phyloP scores from a whole-genome alignment of 2,329 filamentous ascomycete genomes.

The Drechslerella dactyloides region DNA sequence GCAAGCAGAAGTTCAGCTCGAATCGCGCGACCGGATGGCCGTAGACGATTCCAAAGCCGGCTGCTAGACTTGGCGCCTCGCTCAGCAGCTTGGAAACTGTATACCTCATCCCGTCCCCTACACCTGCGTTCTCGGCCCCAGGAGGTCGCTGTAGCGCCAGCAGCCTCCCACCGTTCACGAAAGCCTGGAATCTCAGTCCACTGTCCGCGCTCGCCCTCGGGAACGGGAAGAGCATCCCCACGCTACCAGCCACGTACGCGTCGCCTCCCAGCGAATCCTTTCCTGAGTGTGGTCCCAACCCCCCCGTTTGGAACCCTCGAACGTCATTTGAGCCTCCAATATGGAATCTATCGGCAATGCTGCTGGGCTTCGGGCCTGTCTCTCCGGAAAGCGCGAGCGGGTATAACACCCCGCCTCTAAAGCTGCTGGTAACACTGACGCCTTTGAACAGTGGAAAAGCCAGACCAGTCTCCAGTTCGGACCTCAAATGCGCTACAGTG shows the following conservation, averaged over 20 bases:
- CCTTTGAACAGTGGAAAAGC: slow-evolving; percentile 62
- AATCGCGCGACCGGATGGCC: slow-evolving; percentile 92
- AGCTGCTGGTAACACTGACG: slow-evolving; percentile 79
- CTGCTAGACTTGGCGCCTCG: slow-evolving; percentile 81
- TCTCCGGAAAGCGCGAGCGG: slow-evolving; percentile 71
- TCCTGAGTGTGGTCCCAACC: slow-evolving; percentile 86
- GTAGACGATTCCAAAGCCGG: slow-evolving; percentile 89
- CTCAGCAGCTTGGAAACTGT: slow-evolving; percentile 75
- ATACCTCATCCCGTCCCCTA: slow-evolving; percentile 64
- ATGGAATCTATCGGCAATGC: slow-evolving; percentile 92
- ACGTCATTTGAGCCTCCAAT: slow-evolving; percentile 94
- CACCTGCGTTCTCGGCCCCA: slow-evolving; percentile 60
- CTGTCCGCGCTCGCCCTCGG: slow-evolving; percentile 81
- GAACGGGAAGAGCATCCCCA: slow-evolving; percentile 83
- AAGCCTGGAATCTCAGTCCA: slow-evolving; percentile 84
- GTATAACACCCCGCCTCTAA: slow-evolving; percentile 82
- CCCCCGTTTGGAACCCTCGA: slow-evolving; percentile 87
- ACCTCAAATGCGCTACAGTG: slow-evolving; percentile 92
- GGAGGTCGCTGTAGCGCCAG: slow-evolving; percentile 71
- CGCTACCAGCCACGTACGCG: slow-evolving; percentile 85
- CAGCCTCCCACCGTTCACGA: slow-evolving; percentile 86
- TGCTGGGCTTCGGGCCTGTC: slow-evolving; percentile 65
- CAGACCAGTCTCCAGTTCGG: slow-evolving; percentile 72
- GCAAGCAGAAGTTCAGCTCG: slow-evolving; percentile 93
- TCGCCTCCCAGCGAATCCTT: slow-evolving; percentile 87